A percentile compares a stretch with the other conserved stretches of the same genome.
phyloP scores from a whole-genome alignment of 2,329 filamentous ascomycete genomes.

The Samsoniella hepiali region DNA sequence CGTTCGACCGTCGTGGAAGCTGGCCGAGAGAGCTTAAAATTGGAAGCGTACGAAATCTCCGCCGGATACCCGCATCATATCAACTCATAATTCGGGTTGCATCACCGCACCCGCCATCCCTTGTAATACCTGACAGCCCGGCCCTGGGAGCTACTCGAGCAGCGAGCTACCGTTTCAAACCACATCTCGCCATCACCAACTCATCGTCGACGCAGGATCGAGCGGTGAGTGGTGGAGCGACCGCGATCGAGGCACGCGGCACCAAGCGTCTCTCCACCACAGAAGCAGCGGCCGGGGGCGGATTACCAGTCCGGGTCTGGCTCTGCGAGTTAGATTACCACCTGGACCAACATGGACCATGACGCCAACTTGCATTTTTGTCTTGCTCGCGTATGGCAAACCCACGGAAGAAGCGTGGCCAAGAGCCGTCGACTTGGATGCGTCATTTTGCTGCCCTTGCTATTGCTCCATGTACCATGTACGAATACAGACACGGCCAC shows the following conservation, averaged over 20 bases:
- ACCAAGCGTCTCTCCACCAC: slow-evolving; percentile 3
- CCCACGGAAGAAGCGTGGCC: neutral
- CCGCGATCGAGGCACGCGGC: slow-evolving; percentile 9
- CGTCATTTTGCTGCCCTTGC: neutral
- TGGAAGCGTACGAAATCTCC: neutral
- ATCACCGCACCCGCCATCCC: neutral
- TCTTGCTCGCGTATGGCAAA: no score
- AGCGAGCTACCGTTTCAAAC: slow-evolving; percentile 9
- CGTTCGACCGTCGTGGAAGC: neutral
- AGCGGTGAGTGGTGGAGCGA: slow-evolving; percentile 16
- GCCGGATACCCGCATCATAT: neutral
- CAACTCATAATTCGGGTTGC: neutral
- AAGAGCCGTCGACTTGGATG: neutral
- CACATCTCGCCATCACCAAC: slow-evolving; percentile 3
- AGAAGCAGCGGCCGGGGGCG: neutral
- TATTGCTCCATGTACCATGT: neutral
- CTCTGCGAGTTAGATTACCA: slow-evolving; percentile 2
- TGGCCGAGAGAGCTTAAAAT: neutral
- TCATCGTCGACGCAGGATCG: slow-evolving; percentile 18
- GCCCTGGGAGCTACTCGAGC: neutral
- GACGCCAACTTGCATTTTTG: neutral
- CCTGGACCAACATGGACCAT: no score
- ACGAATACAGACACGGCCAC: neutral
- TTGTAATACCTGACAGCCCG: neutral
- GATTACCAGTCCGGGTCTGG: neutral